Evolutionary conservation across 148 eudicot species (phyloP).

Genomic region (Chenopodium suecicum): DNA sequence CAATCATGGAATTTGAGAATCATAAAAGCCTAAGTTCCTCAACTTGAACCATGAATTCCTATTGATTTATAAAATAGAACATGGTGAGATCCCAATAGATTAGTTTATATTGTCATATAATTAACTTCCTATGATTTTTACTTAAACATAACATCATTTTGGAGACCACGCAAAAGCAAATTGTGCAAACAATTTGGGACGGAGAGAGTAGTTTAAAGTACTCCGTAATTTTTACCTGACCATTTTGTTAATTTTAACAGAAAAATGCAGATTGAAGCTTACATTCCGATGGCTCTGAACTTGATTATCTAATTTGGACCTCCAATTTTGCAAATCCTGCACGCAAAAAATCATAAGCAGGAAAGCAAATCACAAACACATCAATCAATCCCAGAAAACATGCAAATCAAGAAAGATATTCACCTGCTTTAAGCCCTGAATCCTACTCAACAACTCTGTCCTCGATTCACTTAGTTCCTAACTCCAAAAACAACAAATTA

Average conservation of each 20-base stretch:
- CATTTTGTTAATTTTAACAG: not conserved
- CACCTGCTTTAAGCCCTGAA: constrained; percentile 82
- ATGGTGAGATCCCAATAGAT: too few species aligned
- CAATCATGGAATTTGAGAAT: too few species aligned
- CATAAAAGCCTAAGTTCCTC: too few species aligned
- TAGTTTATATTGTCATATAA: too few species aligned
- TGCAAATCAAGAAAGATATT: not conserved
- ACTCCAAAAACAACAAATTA: not conserved
- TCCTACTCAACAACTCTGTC: constrained; percentile 61
- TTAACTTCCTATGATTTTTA: too few species aligned
- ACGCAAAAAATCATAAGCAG: not conserved
- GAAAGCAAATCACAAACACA: not conserved
- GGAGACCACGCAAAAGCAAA: too few species aligned
- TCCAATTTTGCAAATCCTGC: constrained; percentile 91
- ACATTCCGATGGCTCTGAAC: constrained; percentile 70
- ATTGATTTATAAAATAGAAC: too few species aligned
- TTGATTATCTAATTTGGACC: constrained; percentile 80
- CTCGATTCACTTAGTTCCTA: constrained; percentile 78
- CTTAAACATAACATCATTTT: too few species aligned
- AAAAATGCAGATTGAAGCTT: constrained; percentile 28
- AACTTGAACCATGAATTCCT: too few species aligned
- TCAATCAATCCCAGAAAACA: not conserved
- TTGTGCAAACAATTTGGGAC: too few species aligned
- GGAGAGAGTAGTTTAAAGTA: too few species aligned
- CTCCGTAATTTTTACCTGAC: too few species aligned